Base-by-base conservation (phyloP, 805 yeast genomes). In the Lachancea dasiensis region DNA sequence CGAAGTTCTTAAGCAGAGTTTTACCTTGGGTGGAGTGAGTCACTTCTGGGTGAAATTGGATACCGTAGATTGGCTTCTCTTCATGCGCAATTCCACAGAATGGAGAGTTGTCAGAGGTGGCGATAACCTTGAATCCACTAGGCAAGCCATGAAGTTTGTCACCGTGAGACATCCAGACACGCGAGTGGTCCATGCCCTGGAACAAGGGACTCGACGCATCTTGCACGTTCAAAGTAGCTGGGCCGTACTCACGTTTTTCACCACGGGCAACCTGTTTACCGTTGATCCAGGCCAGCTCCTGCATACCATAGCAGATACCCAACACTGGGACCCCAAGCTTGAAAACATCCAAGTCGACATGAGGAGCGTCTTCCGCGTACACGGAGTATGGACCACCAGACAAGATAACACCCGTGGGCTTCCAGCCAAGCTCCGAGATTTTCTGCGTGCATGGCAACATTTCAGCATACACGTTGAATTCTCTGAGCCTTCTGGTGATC, bases 141-240 rank as follows among this genome's bases (percentile, higher is more conserved):
- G 98, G 98, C 51, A 92, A 74, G 38, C 90, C 84, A 54, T 79
- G 79, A 57, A 92, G 74, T 72, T 92, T 92, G 69, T 92, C 98
- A 59, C 95, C 95, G 66, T 92, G 98, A 34, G 97, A 89, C 98
- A 92, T 92, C 98, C 98, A 92, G 46, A 92, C 97, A 63, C 82
- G 89, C 43, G 95, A 86, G 69, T 92, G 82, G 65, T 87, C 94
- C 52, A 92, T 86, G 45, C 81, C 96, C 47, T 79, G 72, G 67
- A 92, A 92, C 46, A 92, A 70, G 15, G 84, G 78, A 63, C 86
- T 77, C 15, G 64, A 40, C 28, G 66, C 47, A 58, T 86, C 92
- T 52, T 74, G 70, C 40, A 86, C 94, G 50, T 78, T 72, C 61
- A 92, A 73, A 42, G 84, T 78, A 44, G 98, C 96, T 34, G 95